Evolutionary conservation across 371 early-diverging fungal genomes (phyloP).

Genomic region (Syncephalastrum sp.): DNA sequence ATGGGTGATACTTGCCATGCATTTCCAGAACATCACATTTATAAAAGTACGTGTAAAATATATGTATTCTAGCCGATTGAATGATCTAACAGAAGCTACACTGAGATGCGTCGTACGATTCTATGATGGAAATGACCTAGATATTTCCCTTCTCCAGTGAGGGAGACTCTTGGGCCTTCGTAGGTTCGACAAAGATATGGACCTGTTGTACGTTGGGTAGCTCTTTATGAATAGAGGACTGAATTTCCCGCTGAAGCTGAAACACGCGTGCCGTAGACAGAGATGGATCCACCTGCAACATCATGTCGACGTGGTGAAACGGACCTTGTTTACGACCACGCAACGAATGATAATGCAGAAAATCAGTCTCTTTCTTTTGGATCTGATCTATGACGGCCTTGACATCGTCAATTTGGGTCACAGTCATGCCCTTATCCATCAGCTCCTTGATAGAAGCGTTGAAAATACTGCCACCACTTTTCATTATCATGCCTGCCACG

Average conservation of each 20-base stretch:
- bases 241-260: conserved; percentile 29
- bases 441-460: conserved; percentile 41
- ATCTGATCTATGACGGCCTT: conserved; percentile 6
- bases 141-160: too few species aligned
- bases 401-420: conserved; percentile 28
- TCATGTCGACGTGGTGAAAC: conserved; percentile 42
- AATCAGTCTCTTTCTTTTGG: conserved; percentile 25
- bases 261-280: conserved; percentile 34
- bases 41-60: too few species aligned
- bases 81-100: too few species aligned
- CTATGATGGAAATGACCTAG: too few species aligned
- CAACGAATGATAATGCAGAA: conserved; percentile 44
- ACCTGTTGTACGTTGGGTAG: conserved; percentile 41
- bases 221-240: conserved; percentile 21
- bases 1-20: too few species aligned
- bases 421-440: conserved; percentile 40
- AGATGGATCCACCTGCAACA: conserved; percentile 30
- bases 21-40: too few species aligned
- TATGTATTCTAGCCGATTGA: too few species aligned
- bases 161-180: too few species aligned
- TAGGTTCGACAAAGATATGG: conserved; percentile 30
- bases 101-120: too few species aligned
- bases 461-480: conserved; percentile 54
- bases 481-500: conserved; percentile 61
- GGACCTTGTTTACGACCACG: conserved; percentile 50